These are phyloP conservation scores for Pseudogymnoascus sp. DNA, from an alignment of 2,329 filamentous ascomycete genomes.

Conservation along the genomic window DNA sequence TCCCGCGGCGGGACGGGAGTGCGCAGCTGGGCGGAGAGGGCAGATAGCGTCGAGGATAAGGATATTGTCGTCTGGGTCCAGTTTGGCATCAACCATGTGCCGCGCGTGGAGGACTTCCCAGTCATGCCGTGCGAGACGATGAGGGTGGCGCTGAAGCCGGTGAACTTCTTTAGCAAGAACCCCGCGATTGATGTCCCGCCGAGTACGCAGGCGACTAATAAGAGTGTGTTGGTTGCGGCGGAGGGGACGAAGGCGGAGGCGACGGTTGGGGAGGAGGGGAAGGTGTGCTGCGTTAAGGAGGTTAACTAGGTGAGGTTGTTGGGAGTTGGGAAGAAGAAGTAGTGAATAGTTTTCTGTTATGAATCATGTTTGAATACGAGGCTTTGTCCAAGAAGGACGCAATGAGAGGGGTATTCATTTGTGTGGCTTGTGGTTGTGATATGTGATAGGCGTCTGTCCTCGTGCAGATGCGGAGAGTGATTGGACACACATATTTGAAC, in stretches of 20 bases:
- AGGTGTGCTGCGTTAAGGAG: slow-evolving; percentile 22
- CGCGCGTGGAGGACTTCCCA: slow-evolving; percentile 57
- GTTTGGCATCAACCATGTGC: slow-evolving; percentile 55
- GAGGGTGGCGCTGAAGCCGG: slow-evolving; percentile 40
- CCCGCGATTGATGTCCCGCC: slow-evolving; percentile 43
- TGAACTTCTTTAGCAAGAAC: slow-evolving; percentile 45
- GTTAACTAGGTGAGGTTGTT: slow-evolving; percentile 15
- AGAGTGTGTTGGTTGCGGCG: slow-evolving; percentile 24
- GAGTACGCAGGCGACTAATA: slow-evolving; percentile 36
- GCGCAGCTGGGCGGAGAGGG: slow-evolving; percentile 44
- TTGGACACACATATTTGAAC: neutral
- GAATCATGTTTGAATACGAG: neutral
- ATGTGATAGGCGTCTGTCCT: neutral
- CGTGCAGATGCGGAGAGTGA: neutral
- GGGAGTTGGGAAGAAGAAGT: neutral
- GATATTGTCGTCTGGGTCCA: slow-evolving; percentile 52
- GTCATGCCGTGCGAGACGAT: slow-evolving; percentile 57
- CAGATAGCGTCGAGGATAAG: slow-evolving; percentile 40
- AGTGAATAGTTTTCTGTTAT: neutral
- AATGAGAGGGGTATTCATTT: neutral
- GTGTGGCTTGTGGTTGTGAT: neutral
- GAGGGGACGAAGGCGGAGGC: slow-evolving; percentile 17
- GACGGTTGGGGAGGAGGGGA: slow-evolving; percentile 16
- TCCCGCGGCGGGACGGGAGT: slow-evolving; percentile 45
- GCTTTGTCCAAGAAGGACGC: neutral